Conservation (phyloP, 1,284 basidiomycete species). For the Marasmius tenuissimus region DNA sequence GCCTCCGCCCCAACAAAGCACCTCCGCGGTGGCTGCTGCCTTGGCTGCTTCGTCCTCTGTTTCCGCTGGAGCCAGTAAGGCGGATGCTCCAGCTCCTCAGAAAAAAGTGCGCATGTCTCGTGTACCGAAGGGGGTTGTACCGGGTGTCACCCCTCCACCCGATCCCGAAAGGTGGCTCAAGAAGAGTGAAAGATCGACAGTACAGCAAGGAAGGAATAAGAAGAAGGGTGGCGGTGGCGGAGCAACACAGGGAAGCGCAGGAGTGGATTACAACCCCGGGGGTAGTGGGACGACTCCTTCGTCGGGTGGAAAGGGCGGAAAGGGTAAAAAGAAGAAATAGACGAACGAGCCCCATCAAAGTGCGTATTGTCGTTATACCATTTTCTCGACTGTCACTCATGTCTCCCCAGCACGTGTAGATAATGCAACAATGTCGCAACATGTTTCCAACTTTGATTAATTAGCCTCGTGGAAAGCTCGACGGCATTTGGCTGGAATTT, state of each 20-base stretch:
- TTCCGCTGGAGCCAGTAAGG: conserved; percentile 20
- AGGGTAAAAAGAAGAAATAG: conserved; percentile 43
- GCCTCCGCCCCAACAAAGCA: conserved; percentile 50
- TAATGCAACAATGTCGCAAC: neutral
- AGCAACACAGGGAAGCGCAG: conserved; percentile 61
- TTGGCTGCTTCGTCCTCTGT: conserved; percentile 22
- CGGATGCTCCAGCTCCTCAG: conserved; percentile 19
- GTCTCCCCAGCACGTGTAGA: neutral
- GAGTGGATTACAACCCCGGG: conserved; percentile 30
- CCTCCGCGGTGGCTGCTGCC: conserved; percentile 28
- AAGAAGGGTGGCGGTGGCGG: conserved; percentile 54
- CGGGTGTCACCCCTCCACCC: conserved; percentile 73
- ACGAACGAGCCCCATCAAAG: neutral
- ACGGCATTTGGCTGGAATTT: neutral
- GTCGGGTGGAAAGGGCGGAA: conserved; percentile 41
- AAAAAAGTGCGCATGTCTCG: conserved; percentile 66
- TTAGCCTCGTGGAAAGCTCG: neutral
- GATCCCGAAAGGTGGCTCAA: conserved; percentile 81
- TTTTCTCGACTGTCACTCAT: conserved; percentile 8
- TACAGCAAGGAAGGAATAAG: conserved; percentile 43
- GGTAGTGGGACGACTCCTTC: conserved; percentile 33
- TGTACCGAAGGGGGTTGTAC: conserved; percentile 68
- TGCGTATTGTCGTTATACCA: conserved; percentile 6
- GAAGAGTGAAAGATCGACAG: conserved; percentile 63
- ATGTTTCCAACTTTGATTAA: neutral